Conservation (phyloP, 768 basidiomycete species). For the Trametopsis cervina region DNA sequence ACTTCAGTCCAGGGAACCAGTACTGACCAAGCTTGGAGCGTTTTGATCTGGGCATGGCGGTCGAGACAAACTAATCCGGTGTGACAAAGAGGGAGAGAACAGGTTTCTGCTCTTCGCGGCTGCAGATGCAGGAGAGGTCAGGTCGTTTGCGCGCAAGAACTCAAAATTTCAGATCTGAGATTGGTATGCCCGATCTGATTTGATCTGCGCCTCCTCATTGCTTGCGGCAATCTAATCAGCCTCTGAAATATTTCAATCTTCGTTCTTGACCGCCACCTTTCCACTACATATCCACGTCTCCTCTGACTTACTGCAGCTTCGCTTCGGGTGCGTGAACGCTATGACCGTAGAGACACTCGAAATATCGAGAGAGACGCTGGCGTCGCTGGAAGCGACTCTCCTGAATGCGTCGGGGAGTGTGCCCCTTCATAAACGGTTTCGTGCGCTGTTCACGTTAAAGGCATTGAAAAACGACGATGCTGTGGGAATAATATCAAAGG, state of each 20-base stretch:
- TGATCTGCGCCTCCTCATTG: background rate
- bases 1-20: background rate
- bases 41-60: slow-evolving; percentile 81
- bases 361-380: slow-evolving; percentile 40
- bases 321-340: no score
- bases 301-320: background rate
- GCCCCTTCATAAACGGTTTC: slow-evolving; percentile 80
- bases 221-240: background rate
- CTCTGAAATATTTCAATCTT: slow-evolving; percentile 7
- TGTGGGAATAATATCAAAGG: slow-evolving; percentile 79
- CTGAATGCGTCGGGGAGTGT: slow-evolving; percentile 70
- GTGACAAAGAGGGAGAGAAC: background rate
- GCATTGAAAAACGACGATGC: slow-evolving; percentile 73
- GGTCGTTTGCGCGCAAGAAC: background rate
- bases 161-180: slow-evolving; percentile 8
- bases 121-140: background rate
- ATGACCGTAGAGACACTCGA: slow-evolving; percentile 12
- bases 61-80: background rate
- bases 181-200: slow-evolving; percentile 1
- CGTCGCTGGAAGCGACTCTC: slow-evolving; percentile 63
- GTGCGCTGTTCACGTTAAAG: slow-evolving; percentile 90
- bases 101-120: background rate
- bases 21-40: slow-evolving; percentile 78
- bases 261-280: background rate
- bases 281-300: background rate